Evolutionary conservation across 2,329 filamentous ascomycete species (phyloP).

Genomic region (Colletotrichum nymphaeae): DNA sequence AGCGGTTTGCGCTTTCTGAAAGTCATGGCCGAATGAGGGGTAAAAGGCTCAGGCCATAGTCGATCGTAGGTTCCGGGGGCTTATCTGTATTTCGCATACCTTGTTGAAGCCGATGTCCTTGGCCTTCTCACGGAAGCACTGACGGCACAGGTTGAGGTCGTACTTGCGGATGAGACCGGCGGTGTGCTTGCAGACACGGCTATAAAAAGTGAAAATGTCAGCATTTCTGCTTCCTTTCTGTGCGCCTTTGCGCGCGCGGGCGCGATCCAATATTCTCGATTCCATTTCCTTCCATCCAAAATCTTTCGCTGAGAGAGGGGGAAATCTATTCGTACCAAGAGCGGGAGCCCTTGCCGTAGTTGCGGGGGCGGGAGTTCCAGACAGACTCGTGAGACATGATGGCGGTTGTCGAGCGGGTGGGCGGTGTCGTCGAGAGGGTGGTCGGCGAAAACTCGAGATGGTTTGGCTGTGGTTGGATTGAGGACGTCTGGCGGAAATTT

Average conservation of each 20-base stretch:
- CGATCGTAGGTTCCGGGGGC: not conserved
- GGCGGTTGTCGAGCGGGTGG: constrained; percentile 51
- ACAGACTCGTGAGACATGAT: constrained; percentile 87
- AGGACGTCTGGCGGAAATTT: constrained; percentile 33
- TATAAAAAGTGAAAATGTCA: constrained; percentile 49
- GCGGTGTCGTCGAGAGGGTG: constrained; percentile 37
- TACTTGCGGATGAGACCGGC: constrained; percentile 99
- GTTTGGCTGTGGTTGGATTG: constrained; percentile 31
- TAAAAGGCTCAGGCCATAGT: not conserved
- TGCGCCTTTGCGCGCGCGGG: not conserved
- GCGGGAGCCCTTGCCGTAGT: constrained; percentile 96
- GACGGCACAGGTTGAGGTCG: constrained; percentile 89
- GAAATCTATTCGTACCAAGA: constrained; percentile 78
- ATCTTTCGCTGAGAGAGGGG: not conserved
- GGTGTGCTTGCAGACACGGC: constrained; percentile 86
- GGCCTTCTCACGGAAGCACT: constrained; percentile 82
- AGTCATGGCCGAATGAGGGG: not conserved
- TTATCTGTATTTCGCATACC: constrained; percentile 54
- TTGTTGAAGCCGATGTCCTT: constrained; percentile 80
- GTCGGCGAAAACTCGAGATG: constrained; percentile 32
- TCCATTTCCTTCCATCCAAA: not conserved
- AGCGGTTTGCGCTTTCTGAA: constrained; percentile 35
- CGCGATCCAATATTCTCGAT: constrained; percentile 9
- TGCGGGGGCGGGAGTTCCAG: constrained; percentile 98
- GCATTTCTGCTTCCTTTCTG: constrained; percentile 35